phyloP scores from a whole-genome alignment of 371 early-diverging fungal genomes.

The Saksenaea vasiformis region DNA sequence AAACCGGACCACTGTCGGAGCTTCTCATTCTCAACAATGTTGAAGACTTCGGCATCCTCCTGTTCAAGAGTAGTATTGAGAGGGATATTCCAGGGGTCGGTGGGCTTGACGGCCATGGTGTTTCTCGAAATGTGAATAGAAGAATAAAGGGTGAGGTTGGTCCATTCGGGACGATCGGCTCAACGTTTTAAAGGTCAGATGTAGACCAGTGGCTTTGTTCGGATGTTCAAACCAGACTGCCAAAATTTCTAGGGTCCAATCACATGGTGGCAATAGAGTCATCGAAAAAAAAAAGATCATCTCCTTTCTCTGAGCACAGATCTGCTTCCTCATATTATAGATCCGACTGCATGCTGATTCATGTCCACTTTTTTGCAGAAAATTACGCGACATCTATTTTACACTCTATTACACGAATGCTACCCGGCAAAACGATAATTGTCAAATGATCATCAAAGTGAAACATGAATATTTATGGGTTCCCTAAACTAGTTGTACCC shows the following conservation, averaged over 20 bases:
- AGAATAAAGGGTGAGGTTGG: background rate
- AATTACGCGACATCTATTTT: background rate
- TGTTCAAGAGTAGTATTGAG: conserved; percentile 79
- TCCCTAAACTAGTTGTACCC: too few relatives aligned
- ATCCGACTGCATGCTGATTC: background rate
- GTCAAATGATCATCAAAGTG: background rate
- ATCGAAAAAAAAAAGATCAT: conserved; percentile 6
- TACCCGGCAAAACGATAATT: background rate
- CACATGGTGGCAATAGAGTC: background rate
- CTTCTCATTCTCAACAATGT: conserved; percentile 96
- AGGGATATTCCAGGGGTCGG: conserved; percentile 61
- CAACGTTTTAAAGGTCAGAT: conserved; percentile 7
- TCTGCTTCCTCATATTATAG: background rate
- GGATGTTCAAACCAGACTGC: conserved; percentile 7
- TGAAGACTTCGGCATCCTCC: conserved; percentile 92
- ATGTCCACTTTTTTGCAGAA: background rate
- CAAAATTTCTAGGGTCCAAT: conserved; percentile 1
- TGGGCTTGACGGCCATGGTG: conserved; percentile 45
- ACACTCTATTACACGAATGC: background rate
- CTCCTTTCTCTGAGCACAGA: conserved; percentile 7
- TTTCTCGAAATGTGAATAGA: background rate
- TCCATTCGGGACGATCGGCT: background rate
- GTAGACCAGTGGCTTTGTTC: background rate
- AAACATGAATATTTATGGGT: background rate
- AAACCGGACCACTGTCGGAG: conserved; percentile 95